Evolutionary conservation across 495 filamentous ascomycete species (phyloP).

Genomic region (Podospora anserina): DNA sequence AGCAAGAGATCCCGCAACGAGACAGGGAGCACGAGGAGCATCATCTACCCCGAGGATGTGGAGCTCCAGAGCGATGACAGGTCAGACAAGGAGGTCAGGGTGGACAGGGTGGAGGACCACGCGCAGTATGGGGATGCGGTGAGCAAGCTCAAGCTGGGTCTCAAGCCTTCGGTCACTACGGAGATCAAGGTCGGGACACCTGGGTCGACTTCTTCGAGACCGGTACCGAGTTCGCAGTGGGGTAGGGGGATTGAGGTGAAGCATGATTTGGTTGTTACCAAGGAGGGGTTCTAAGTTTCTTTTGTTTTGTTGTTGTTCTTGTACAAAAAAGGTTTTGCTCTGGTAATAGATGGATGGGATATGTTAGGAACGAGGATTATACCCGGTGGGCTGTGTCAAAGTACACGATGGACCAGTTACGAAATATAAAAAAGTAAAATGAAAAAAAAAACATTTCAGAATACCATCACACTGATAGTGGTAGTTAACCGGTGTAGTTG

Average conservation of each 20-base stretch:
- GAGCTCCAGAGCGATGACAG: conserved; percentile 30
- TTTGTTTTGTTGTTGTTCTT: background rate
- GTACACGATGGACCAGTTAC: background rate
- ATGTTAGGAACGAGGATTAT: background rate
- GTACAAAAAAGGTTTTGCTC: background rate
- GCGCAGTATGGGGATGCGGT: background rate
- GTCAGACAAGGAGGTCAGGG: conserved; percentile 17
- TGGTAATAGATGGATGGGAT: background rate
- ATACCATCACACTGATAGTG: too few relatives aligned
- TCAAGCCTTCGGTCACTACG: conserved; percentile 25
- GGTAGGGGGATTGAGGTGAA: conserved; percentile 22
- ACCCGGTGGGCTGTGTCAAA: background rate
- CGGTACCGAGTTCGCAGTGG: background rate
- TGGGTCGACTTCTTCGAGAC: background rate
- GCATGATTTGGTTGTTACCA: conserved; percentile 21
- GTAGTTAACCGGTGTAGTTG: background rate
- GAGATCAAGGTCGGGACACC: conserved; percentile 23
- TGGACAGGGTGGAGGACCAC: background rate
- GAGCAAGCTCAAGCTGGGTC: conserved; percentile 18
- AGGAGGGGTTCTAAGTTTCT: background rate
- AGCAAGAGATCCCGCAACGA: conserved; percentile 15
- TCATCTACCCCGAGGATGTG: conserved; percentile 29
- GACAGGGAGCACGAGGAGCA: conserved; percentile 19
- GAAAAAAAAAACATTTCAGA: background rate
- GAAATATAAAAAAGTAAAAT: background rate